Conservation (phyloP, 768 basidiomycete genomes). For the Polyporus arcularius region DNA sequence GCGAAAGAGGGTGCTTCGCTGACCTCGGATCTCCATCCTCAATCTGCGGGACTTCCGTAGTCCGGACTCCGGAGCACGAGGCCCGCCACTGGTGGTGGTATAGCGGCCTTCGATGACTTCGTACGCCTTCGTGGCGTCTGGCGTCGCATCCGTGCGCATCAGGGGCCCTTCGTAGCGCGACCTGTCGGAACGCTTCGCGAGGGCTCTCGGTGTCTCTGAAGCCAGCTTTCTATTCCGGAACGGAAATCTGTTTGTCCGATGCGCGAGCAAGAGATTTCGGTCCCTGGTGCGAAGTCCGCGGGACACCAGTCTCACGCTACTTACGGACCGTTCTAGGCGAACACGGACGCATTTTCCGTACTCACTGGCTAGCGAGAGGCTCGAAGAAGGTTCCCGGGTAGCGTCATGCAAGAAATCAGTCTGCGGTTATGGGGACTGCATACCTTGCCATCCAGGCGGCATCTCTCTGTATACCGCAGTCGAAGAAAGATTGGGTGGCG, state of each 20-base stretch:
- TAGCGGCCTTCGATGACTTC: not conserved
- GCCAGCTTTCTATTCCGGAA: not conserved
- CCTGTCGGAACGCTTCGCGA: not conserved
- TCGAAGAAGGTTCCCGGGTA: too few species aligned
- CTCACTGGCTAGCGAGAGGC: too few species aligned
- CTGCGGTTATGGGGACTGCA: too few species aligned
- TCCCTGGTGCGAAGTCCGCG: not conserved
- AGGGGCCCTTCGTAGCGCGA: not conserved
- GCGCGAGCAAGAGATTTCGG: not conserved
- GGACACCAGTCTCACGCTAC: not conserved
- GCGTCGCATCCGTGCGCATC: not conserved
- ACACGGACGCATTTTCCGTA: not conserved
- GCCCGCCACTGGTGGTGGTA: not conserved
- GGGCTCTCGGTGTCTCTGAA: not conserved
- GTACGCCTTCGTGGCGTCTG: not conserved
- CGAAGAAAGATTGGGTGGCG: too few species aligned
- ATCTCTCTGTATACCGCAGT: too few species aligned
- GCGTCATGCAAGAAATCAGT: too few species aligned
- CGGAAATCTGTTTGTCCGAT: not conserved
- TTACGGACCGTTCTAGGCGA: not conserved
- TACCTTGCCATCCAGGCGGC: too few species aligned
- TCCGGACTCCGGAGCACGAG: not conserved
- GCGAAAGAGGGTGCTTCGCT: conserved; percentile 13
- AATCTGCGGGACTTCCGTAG: not conserved
- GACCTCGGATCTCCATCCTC: conserved; percentile 6